Conservation (phyloP, 495 filamentous ascomycete genomes). For the Xylaria intraflava region DNA sequence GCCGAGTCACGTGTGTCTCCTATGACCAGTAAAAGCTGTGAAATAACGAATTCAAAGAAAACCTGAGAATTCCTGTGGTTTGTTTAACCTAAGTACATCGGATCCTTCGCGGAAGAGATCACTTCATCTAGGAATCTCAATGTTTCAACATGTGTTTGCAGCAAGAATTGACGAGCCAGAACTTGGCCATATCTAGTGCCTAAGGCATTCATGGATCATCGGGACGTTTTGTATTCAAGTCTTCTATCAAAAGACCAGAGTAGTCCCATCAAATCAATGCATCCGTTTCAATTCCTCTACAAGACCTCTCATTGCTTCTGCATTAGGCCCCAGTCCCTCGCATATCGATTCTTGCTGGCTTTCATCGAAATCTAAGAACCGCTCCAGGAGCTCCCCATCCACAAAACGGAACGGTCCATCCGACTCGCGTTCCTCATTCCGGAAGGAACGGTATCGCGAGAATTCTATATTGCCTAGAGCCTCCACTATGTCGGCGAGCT, state of each 20-base stretch:
- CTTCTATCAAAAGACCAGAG: not conserved
- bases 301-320: constrained; percentile 65
- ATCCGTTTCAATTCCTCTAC: constrained; percentile 69
- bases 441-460: constrained; percentile 70
- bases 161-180: no score
- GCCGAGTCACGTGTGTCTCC: no score
- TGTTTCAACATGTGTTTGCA: no score
- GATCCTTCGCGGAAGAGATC: no score
- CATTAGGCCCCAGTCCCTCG: constrained; percentile 51
- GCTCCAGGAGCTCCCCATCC: constrained; percentile 85
- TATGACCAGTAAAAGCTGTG: no score
- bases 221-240: not conserved
- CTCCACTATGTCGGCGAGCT: constrained; percentile 54
- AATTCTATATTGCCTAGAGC: constrained; percentile 68
- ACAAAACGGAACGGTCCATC: constrained; percentile 82
- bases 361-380: constrained; percentile 66
- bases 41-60: no score
- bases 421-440: constrained; percentile 58
- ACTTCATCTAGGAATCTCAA: no score
- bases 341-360: constrained; percentile 60
- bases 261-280: constrained; percentile 37
- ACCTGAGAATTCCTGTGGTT: no score
- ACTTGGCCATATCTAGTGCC: no score
- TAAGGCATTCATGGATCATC: not conserved
- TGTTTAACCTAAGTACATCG: no score